Conservation (phyloP, 75 land plant species). For the Cryptomeria japonica region DNA sequence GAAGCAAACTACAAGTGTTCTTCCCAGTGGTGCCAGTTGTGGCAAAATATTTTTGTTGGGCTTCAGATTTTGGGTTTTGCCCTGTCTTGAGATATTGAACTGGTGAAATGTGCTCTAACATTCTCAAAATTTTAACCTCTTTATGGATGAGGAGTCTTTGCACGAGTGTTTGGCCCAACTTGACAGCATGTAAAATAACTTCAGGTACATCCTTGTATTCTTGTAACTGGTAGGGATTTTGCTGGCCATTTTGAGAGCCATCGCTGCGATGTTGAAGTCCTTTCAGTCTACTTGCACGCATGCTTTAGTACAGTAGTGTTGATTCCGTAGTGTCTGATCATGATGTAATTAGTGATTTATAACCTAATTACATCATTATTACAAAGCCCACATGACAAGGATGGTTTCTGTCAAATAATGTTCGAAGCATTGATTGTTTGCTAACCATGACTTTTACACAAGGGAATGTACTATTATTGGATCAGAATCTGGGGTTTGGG, state of each 20-base stretch:
- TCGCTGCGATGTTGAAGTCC: background rate
- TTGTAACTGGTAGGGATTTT: background rate
- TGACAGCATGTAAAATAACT: background rate
- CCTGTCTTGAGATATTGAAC: background rate
- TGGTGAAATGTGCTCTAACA: background rate
- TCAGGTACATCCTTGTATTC: background rate
- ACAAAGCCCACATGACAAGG: background rate
- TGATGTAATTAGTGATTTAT: background rate
- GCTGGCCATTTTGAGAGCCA: background rate
- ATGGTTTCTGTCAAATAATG: background rate
- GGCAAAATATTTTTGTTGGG: background rate
- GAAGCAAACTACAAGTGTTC: slow-evolving; percentile 2
- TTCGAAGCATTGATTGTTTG: slow-evolving; percentile 1
- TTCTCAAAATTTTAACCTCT: background rate
- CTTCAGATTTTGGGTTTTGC: background rate
- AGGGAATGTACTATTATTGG: slow-evolving; percentile 1
- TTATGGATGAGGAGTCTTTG: background rate
- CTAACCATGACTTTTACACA: background rate
- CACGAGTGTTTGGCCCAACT: background rate
- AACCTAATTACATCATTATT: background rate
- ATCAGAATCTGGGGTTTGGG: slow-evolving; percentile 6
- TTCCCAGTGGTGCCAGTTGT: background rate
- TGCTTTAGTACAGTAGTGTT: background rate
- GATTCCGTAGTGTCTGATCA: background rate
- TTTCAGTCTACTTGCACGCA: background rate